Base-by-base conservation (phyloP, 768 basidiomycete genomes). In the Trametes punicea region DNA sequence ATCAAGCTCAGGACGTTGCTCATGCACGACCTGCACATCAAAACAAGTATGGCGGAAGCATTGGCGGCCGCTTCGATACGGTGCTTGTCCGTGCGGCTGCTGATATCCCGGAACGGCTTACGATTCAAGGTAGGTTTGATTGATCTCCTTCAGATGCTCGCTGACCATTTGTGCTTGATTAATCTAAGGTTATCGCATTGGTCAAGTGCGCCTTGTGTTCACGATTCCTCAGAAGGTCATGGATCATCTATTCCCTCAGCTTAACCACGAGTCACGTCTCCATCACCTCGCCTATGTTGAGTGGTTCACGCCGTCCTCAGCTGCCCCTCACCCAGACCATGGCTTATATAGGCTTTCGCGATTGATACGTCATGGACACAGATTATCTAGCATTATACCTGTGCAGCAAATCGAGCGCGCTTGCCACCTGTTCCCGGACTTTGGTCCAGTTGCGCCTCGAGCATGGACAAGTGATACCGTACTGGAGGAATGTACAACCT, bases 391-490 rank as follows among this genome's bases (percentile, higher is more conserved):
- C n/a, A 36, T 73, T 9, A 53, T 75, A 15, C 62, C 65, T 0
- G 31, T 72, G 5, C 9, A 36, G 0, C 7, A 62, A 0, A 69
- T 75, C 11, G n/a, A 27, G 0, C 57, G 63, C 0, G 69, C 68
- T 27, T 53, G 67, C 4, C 74, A 76, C 51, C 57, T 74, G 0
- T 63, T 69, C n/a, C 73, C 73, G 0, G 59, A 63, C 27, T 74
- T 71, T 51, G 70, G 72, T 2, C 56, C 58, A 4, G 31, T 25
- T 2, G 70, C 62, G 0, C 70, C 70, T 23, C 30, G 55, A 1
- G 60, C 63, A 3, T 75, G 74, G 74, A 64, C 63, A 1, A 65
- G 62, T 33, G 67, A 62, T 20, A 74, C 49, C 27, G 69, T 74
- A 6, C 63, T 75, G 2, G 71, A 75, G 6, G 2, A 38, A 6